Evolutionary conservation across 1,284 basidiomycete species (phyloP).

Genomic region (Filobasidium uniguttulatum): DNA sequence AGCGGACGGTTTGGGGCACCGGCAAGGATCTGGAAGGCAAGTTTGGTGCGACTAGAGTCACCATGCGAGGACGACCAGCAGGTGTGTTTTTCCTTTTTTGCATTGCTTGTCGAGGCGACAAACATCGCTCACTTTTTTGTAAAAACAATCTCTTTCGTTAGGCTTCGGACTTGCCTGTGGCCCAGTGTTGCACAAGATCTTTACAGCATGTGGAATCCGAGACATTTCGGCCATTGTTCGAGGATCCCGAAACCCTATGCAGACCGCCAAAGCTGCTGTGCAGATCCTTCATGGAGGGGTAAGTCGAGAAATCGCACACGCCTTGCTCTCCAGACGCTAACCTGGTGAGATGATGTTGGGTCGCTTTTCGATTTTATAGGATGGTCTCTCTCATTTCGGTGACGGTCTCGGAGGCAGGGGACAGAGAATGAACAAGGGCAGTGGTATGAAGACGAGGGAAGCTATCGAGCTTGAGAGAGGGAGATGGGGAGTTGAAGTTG

Average conservation of each 20-base stretch:
- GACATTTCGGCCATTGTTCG: conserved; percentile 88
- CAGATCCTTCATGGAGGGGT: conserved; percentile 36
- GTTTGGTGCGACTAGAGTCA: conserved; percentile 69
- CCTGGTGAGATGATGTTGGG: background rate
- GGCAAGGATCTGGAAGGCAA: conserved; percentile 65
- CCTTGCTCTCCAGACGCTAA: background rate
- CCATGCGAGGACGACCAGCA: conserved; percentile 75
- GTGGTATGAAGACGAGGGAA: conserved; percentile 31
- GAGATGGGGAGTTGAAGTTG: conserved; percentile 34
- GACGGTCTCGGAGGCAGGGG: conserved; percentile 23
- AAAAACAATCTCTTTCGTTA: conserved; percentile 13
- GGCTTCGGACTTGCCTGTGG: conserved; percentile 88
- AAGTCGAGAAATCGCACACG: conserved; percentile 14
- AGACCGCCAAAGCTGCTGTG: conserved; percentile 40
- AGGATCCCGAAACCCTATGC: conserved; percentile 73
- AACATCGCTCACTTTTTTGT: background rate
- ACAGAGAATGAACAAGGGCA: conserved; percentile 30
- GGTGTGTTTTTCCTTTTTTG: conserved; percentile 19
- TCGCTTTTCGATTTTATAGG: conserved; percentile 13
- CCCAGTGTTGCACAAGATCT: conserved; percentile 68
- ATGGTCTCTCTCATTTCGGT: conserved; percentile 31
- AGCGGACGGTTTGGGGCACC: conserved; percentile 65
- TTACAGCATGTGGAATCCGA: conserved; percentile 85
- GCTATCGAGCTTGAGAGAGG: conserved; percentile 36
- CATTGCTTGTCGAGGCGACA: background rate